phyloP scores from a whole-genome alignment of 352 stramenopile genomes.

The Phytophthora europaea region DNA sequence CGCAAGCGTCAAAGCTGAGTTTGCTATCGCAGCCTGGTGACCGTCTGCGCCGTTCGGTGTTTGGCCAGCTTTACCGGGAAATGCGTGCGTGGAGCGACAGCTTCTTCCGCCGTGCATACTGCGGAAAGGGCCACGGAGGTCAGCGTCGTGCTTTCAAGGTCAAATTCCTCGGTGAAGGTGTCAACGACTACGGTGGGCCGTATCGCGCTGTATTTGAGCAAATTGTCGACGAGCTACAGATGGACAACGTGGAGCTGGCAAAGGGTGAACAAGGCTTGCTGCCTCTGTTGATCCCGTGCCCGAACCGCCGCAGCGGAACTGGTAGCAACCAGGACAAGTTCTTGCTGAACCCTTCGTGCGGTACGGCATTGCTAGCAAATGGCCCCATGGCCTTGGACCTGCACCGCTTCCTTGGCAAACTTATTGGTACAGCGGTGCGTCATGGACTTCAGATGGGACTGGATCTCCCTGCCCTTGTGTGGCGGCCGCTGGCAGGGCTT shows the following conservation, averaged over 20 bases:
- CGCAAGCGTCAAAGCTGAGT: conserved; percentile 89
- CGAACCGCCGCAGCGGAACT: conserved; percentile 87
- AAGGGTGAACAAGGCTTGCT: conserved; percentile 90
- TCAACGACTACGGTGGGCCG: conserved; percentile 99
- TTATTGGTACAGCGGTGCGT: conserved; percentile 96
- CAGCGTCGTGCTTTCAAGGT: conserved; percentile 99
- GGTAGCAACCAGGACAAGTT: conserved; percentile 95
- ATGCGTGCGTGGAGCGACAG: conserved; percentile 95
- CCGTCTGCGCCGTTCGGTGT: conserved; percentile 94
- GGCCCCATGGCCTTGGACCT: conserved; percentile 94
- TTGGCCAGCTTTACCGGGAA: conserved; percentile 98
- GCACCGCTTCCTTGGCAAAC: conserved; percentile 96
- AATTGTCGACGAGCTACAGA: conserved; percentile 95
- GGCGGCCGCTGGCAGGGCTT: conserved; percentile 85
- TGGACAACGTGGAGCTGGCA: conserved; percentile 89
- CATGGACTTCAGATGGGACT: conserved; percentile 97
- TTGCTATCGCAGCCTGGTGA: conserved; percentile 89
- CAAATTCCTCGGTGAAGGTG: conserved; percentile 98
- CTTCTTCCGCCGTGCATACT: conserved; percentile 96
- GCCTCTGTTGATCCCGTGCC: conserved; percentile 89
- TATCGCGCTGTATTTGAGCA: conserved; percentile 99
- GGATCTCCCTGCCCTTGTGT: conserved; percentile 90
- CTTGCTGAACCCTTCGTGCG: conserved; percentile 86
- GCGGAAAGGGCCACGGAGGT: conserved; percentile 97
- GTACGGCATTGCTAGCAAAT: conserved; percentile 84